These are phyloP conservation scores for Dryas drummondii DNA, from an alignment of 306 rosid genomes.

Conservation along the genomic window DNA sequence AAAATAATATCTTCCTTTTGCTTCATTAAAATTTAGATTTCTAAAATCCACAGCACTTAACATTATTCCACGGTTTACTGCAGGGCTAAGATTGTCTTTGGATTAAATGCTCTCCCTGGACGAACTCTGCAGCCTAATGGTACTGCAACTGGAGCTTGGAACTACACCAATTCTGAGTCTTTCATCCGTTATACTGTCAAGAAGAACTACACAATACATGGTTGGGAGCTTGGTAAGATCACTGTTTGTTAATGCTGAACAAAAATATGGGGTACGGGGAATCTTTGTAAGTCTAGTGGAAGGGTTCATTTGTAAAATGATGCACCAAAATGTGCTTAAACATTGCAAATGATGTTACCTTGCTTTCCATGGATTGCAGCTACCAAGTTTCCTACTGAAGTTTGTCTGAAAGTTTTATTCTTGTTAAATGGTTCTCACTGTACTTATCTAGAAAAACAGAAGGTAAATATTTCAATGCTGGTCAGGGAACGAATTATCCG, in stretches of 20 bases:
- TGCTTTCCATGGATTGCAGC: background rate
- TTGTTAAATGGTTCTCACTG: background rate
- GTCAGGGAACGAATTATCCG: slow-evolving; percentile 85
- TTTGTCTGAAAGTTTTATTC: background rate
- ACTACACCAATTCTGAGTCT: slow-evolving; percentile 68
- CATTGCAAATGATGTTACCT: too few relatives aligned
- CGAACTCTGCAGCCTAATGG: slow-evolving; percentile 27
- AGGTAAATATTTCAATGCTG: background rate
- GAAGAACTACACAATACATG: slow-evolving; percentile 67
- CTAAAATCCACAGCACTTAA: slow-evolving; percentile 21
- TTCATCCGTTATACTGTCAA: slow-evolving; percentile 66
- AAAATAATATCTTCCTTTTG: slow-evolving; percentile 6
- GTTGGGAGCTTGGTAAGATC: slow-evolving; percentile 93
- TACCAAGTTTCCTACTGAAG: background rate
- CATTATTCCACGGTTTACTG: slow-evolving; percentile 26
- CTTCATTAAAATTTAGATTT: background rate
- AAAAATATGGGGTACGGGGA: too few relatives aligned
- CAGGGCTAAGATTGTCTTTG: slow-evolving; percentile 86
- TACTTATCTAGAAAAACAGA: background rate
- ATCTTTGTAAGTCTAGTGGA: too few relatives aligned
- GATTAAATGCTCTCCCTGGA: slow-evolving; percentile 85
- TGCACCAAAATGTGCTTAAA: background rate
- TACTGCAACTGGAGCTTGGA: slow-evolving; percentile 71
- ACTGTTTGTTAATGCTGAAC: background rate
- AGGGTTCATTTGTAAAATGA: too few relatives aligned